These are phyloP conservation scores for Mycena filopes DNA, from an alignment of 768 basidiomycete genomes.

Conservation along the genomic window DNA sequence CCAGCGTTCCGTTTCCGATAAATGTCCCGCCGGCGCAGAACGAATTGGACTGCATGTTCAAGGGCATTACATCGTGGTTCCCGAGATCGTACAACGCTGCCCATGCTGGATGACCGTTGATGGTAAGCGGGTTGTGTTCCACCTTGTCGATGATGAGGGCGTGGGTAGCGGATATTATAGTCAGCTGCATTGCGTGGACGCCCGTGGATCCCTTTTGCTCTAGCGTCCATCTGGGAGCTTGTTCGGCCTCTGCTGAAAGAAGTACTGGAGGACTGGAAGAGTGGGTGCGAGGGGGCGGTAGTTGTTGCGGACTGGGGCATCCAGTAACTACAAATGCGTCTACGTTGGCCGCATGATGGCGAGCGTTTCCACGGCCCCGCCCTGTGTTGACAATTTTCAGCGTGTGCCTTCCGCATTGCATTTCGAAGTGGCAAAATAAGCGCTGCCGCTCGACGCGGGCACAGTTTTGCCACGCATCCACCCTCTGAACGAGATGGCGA, in stretches of 20 bases:
- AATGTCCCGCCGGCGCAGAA: conserved; percentile 89
- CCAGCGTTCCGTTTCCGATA: conserved; percentile 77
- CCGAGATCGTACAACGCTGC: conserved; percentile 77
- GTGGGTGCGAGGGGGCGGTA: not conserved
- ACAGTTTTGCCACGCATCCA: conserved; percentile 57
- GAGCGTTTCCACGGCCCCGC: conserved; percentile 47
- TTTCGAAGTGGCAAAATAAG: conserved; percentile 68
- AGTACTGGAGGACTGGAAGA: conserved; percentile 16
- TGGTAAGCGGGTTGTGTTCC: conserved; percentile 82
- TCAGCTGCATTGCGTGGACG: conserved; percentile 82
- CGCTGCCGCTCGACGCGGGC: conserved; percentile 64
- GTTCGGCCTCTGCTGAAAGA: conserved; percentile 19
- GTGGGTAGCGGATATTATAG: conserved; percentile 73
- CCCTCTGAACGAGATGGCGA: conserved; percentile 53
- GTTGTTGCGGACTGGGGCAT: conserved; percentile 38
- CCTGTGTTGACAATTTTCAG: conserved; percentile 72
- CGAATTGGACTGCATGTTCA: conserved; percentile 80
- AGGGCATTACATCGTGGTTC: conserved; percentile 68
- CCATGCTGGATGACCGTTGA: conserved; percentile 86
- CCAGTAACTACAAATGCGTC: conserved; percentile 77
- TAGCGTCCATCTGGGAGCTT: conserved; percentile 61
- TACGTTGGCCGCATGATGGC: conserved; percentile 57
- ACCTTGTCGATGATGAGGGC: conserved; percentile 86
- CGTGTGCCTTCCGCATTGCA: conserved; percentile 64
- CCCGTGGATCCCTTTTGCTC: conserved; percentile 76